phyloP scores from a whole-genome alignment of 352 stramenopile genomes.

The Globisporangium nunn region DNA sequence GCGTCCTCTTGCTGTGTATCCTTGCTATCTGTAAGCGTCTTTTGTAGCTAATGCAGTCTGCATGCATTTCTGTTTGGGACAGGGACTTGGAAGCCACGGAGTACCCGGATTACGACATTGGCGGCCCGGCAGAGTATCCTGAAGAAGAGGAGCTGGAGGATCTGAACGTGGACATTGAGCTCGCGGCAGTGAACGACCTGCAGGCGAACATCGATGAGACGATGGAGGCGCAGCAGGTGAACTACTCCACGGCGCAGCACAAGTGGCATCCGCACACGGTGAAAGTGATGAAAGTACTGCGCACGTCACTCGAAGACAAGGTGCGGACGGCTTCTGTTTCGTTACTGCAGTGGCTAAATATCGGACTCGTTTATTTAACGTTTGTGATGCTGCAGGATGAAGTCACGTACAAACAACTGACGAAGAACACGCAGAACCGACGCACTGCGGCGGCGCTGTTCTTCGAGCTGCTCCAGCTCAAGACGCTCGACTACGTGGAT shows the following conservation, averaged over 20 bases:
- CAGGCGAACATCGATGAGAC: conserved; percentile 49
- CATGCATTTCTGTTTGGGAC: not conserved
- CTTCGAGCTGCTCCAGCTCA: conserved; percentile 96
- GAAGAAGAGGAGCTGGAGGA: conserved; percentile 46
- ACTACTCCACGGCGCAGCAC: conserved; percentile 61
- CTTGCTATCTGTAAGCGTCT: not conserved
- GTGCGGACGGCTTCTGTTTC: conserved; percentile 9
- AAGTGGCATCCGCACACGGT: conserved; percentile 98
- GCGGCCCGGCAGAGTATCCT: conserved; percentile 18
- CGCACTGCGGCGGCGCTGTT: conserved; percentile 92
- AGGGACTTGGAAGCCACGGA: conserved; percentile 33
- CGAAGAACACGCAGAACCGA: conserved; percentile 71
- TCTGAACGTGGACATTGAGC: conserved; percentile 73
- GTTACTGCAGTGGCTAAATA: too few species aligned
- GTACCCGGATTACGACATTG: conserved; percentile 47
- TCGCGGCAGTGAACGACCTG: conserved; percentile 73
- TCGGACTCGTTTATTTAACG: not conserved
- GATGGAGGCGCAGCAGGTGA: conserved; percentile 23
- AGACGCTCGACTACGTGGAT: conserved; percentile 97
- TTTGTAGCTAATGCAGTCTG: conserved; percentile 2
- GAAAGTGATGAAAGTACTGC: conserved; percentile 90
- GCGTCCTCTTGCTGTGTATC: not conserved
- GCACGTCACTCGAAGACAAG: conserved; percentile 68
- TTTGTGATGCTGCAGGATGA: conserved; percentile 25
- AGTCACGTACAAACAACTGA: conserved; percentile 83